phyloP scores from a whole-genome alignment of 306 rosid genomes.

The Lotus japonicus region DNA sequence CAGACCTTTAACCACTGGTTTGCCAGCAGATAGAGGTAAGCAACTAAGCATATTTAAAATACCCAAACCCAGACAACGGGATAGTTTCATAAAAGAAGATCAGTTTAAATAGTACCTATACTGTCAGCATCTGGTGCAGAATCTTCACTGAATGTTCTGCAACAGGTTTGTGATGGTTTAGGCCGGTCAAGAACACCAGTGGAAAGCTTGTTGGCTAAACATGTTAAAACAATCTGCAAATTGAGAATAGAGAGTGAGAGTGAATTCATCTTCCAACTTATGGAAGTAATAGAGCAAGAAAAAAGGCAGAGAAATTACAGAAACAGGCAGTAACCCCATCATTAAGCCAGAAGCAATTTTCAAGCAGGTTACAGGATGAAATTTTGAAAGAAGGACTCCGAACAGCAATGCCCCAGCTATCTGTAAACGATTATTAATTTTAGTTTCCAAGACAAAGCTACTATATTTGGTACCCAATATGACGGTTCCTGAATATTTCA shows the following conservation, averaged over 20 bases:
- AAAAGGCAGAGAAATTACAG: constrained; percentile 44
- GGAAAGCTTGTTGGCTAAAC: constrained; percentile 82
- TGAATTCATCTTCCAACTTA: constrained; percentile 11
- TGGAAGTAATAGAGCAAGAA: constrained; percentile 24
- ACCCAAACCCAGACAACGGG: not conserved
- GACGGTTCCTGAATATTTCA: constrained; percentile 1
- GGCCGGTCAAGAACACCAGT: constrained; percentile 93
- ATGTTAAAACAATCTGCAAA: constrained; percentile 60
- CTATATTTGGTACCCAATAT: not conserved
- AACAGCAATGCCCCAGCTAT: constrained; percentile 82
- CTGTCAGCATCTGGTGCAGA: constrained; percentile 30
- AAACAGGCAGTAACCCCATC: constrained; percentile 68
- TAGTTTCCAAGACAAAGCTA: constrained; percentile 13
- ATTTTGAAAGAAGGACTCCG: constrained; percentile 79
- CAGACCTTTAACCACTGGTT: constrained; percentile 64
- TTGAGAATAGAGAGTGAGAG: constrained; percentile 11
- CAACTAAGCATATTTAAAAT: constrained; percentile 14
- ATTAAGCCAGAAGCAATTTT: constrained; percentile 69
- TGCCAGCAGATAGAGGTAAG: constrained; percentile 24
- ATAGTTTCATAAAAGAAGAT: not conserved
- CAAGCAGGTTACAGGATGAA: constrained; percentile 82
- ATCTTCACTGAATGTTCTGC: constrained; percentile 40
- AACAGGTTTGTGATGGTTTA: constrained; percentile 58
- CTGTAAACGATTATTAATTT: constrained; percentile 32
- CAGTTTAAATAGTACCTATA: constrained; percentile 45